Conservation (phyloP, 208 protist species). For the Crithidia mellificae region DNA sequence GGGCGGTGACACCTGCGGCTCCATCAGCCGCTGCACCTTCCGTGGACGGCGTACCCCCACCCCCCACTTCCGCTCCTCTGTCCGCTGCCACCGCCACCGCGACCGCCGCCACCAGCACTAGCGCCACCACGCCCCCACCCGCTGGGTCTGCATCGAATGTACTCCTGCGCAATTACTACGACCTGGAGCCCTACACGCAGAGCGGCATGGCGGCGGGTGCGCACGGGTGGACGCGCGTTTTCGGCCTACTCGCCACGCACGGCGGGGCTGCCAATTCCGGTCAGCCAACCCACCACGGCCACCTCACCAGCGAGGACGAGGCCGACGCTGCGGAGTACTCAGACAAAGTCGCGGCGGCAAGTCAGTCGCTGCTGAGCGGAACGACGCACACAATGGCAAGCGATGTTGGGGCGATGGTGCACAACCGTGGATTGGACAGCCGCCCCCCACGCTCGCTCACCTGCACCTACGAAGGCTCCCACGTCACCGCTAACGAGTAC, state of each 20-base stretch:
- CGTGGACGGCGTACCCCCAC: no score
- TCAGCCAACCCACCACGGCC: conserved; percentile 1
- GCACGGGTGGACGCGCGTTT: conserved; percentile 49
- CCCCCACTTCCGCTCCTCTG: no score
- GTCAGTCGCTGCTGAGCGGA: conserved; percentile 9
- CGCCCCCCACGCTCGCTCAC: conserved; percentile 18
- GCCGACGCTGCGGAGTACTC: neutral
- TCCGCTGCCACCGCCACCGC: neutral
- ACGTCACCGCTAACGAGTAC: conserved; percentile 9
- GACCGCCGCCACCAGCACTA: neutral
- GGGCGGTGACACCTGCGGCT: no score
- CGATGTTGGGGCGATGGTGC: neutral
- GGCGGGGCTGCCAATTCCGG: neutral
- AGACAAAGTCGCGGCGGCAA: conserved; percentile 1
- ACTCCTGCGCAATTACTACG: conserved; percentile 21
- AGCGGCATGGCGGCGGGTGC: conserved; percentile 37
- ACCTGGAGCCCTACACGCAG: conserved; percentile 29
- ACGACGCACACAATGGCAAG: neutral
- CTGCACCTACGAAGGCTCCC: conserved; percentile 22
- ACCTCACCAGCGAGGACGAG: neutral
- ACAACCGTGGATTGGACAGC: neutral
- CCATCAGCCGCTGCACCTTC: no score
- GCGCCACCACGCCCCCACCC: neutral
- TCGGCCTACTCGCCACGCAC: conserved; percentile 34
- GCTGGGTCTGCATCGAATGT: neutral